Base-by-base conservation (phyloP, 352 stramenopile species). In the Globisporangium okanoganense region DNA sequence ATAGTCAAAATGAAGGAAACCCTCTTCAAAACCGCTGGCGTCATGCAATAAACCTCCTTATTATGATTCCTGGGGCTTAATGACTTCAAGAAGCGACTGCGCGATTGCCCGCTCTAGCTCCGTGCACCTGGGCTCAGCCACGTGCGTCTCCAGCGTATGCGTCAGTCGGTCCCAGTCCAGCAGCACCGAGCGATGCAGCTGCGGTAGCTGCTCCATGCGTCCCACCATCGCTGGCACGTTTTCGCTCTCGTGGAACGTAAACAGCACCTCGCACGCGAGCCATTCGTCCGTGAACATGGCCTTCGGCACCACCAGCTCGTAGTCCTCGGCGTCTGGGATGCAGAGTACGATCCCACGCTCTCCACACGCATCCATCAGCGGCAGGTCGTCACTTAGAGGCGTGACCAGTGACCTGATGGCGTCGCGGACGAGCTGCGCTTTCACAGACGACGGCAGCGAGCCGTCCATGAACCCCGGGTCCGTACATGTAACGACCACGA, bases 261-360 rank as follows among this genome's bases (percentile, higher is more conserved):
- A 67, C 20, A 63, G 57, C 57, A 22, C 18, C 33, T 63, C 57
- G 16, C 57, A 56, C 22, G 36, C 57, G 57, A 69, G 49, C 62
- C 62, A 69, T 16, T 69, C 57, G 7, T 69, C 31, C 1, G 62
- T 65, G 57, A 69, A 69, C 56, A 69, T 48, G 38, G 22, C 41
- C 10, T 65, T 55, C 20, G 62, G 62, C 18, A 65, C 45, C 24
- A 65, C 62, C 25, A 69, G 49, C 57, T 69, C 62, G 18, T 35
- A 59, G 9, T 33, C 41, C 18, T 69, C 62, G 5, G 62, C 62
- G 24, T 69, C 62, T 16, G 62, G 62, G 2, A 69, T 31, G 29
- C 62, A 69, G 10, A 69, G 57, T 5, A 43, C 49, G 16, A 64
- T 44, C 8, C 49, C 41, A 12, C 38, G 22, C n/a, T 69, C 33